Base-by-base conservation (phyloP, 169 alveolate genomes). In the Plasmodium ovale region DNA sequence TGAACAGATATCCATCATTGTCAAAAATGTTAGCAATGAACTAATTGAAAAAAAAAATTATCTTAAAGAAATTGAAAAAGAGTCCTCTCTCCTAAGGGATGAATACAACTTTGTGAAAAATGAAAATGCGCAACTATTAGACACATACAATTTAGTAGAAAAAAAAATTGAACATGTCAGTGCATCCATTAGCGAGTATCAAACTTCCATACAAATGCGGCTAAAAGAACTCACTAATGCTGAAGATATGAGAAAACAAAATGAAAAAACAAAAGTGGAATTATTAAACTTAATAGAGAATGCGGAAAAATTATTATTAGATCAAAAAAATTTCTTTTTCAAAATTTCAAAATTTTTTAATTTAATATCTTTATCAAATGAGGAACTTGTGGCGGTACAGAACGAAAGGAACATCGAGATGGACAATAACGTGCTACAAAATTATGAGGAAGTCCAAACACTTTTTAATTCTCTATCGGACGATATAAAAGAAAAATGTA, bases 41-140 rank as follows among this genome's bases (percentile, higher is more conserved):
- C 12, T 59, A 59, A 74, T 84, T n/a, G 31, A 3, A 14, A 47
- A 77, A 29, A 77, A 51, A 79, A 72, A 44, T 9, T 60, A 19
- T 62, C 49, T 70, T 21, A 89, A 67, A 54, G 79, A 89, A 27
- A 79, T 35, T 1, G 79, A 89, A n/a, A 69, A 59, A 31, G 92
- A 89, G 31, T 82, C 25, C 47, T 16, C 44, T 42, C 16, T 14
- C 9, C 31, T 33, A 12, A 53, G 58, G 19, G 88, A 89, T 35
- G 59, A 71, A 31, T 72, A 39, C 27, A 69, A 19, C n/a, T 19
- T 3, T n/a, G 29, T 59, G 21, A 79, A 70, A 39, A 71, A 35
- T 2, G 16, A 67, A 33, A 64, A 72, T 77, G 12, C 19, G 16
- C 14, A 67, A 29, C 21, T 67, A 19, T 21, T 23, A 37, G 67